A percentile compares a stretch with the other conserved stretches of the same genome.
phyloP scores from a whole-genome alignment of 129 eudicot genomes.

The Smallanthus sonchifolius region DNA sequence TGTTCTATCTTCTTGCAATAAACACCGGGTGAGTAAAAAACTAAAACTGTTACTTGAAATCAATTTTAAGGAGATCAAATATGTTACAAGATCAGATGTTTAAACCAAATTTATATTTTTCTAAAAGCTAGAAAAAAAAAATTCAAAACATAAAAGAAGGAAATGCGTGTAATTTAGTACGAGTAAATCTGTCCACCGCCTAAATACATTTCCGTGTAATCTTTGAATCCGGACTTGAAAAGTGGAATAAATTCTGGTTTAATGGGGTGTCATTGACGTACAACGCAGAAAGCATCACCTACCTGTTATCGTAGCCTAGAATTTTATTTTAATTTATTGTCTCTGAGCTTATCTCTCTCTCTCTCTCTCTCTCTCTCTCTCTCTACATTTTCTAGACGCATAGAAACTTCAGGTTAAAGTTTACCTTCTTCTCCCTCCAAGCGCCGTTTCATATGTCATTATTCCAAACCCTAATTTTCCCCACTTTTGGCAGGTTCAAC shows the following conservation, averaged over 20 bases:
- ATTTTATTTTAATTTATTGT: not conserved
- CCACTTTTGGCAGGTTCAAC: not conserved
- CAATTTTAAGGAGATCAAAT: too few relatives aligned
- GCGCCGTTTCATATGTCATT: conserved; percentile 19
- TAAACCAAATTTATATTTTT: too few relatives aligned
- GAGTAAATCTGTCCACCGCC: not conserved
- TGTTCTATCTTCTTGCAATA: too few relatives aligned
- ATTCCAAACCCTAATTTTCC: conserved; percentile 23
- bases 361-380: conserved; percentile 31
- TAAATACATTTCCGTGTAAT: not conserved
- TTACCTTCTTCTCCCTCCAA: conserved; percentile 6
- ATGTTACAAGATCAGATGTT: too few relatives aligned
- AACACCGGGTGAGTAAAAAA: too few relatives aligned
- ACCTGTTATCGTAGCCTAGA: conserved; percentile 4
- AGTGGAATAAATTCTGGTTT: conserved; percentile 26
- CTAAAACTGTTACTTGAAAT: too few relatives aligned
- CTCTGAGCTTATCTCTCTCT: conserved; percentile 33
- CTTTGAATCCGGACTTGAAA: conserved; percentile 38
- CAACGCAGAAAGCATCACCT: conserved; percentile 11
- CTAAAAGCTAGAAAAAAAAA: too few relatives aligned
- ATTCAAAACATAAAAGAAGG: too few relatives aligned
- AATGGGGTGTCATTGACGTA: conserved; percentile 32
- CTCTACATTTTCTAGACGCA: conserved; percentile 34
- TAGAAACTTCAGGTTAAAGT: conserved; percentile 20
- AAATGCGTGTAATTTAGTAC: not conserved